Percentiles rank a stretch among this genome's conserved stretches.
phyloP scores from a whole-genome alignment of 805 yeast species.

The Yarrowia porcina region DNA sequence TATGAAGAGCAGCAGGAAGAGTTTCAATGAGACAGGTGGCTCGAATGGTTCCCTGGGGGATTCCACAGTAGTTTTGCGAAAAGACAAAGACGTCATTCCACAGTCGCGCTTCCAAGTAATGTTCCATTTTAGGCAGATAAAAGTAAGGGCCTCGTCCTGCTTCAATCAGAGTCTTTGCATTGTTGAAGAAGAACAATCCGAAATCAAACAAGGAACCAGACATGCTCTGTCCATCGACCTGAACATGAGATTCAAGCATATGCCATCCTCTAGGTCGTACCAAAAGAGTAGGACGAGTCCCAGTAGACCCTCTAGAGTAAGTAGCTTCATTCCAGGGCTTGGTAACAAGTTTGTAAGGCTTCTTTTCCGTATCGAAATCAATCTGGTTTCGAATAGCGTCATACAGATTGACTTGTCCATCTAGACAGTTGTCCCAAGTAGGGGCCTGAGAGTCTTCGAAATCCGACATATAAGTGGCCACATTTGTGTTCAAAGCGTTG shows the following conservation, averaged over 20 bases:
- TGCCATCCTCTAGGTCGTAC: slow-evolving; percentile 69
- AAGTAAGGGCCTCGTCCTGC: slow-evolving; percentile 69
- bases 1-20: slow-evolving; percentile 66
- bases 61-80: slow-evolving; percentile 56
- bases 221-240: slow-evolving; percentile 62
- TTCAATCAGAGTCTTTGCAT: slow-evolving; percentile 52
- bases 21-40: slow-evolving; percentile 70
- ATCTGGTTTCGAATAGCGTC: slow-evolving; percentile 61
- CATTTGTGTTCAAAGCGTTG: slow-evolving; percentile 63
- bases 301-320: slow-evolving; percentile 34
- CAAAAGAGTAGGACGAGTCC: slow-evolving; percentile 48
- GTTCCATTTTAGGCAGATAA: slow-evolving; percentile 70
- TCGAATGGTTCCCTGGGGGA: slow-evolving; percentile 63
- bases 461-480: slow-evolving; percentile 71
- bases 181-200: slow-evolving; percentile 64
- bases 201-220: slow-evolving; percentile 64
- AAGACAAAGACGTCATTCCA: slow-evolving; percentile 67
- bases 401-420: slow-evolving; percentile 65
- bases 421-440: slow-evolving; percentile 61
- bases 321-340: slow-evolving; percentile 34
- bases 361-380: slow-evolving; percentile 40
- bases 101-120: slow-evolving; percentile 66
- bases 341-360: slow-evolving; percentile 50
- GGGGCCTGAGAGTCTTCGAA: slow-evolving; percentile 70
- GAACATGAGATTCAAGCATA: slow-evolving; percentile 58